Evolutionary conservation across 768 basidiomycete species (phyloP).

Genomic region (Kwoniella pini): DNA sequence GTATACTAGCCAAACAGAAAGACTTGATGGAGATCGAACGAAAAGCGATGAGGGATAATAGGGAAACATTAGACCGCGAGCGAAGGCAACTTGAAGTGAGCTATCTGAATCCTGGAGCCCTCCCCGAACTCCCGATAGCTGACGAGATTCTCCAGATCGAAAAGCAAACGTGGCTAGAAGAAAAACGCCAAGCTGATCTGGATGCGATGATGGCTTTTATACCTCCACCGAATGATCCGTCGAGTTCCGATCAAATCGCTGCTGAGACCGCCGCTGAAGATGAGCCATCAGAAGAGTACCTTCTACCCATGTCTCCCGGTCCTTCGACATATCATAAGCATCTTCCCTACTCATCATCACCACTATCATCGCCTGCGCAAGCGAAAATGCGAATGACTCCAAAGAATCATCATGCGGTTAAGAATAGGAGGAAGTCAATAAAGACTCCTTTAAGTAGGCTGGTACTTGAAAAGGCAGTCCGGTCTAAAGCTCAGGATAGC

Average conservation of each 20-base stretch:
- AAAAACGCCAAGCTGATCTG: constrained; percentile 33
- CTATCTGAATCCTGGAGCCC: no score
- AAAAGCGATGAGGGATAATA: constrained; percentile 25
- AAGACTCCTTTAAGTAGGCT: constrained; percentile 45
- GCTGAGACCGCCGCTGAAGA: background rate
- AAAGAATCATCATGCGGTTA: constrained; percentile 31
- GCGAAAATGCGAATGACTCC: constrained; percentile 27
- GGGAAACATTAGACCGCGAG: constrained; percentile 36
- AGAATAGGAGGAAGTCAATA: constrained; percentile 16
- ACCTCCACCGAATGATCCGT: constrained; percentile 14
- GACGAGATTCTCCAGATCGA: constrained; percentile 30
- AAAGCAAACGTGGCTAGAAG: constrained; percentile 41
- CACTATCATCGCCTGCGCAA: constrained; percentile 30
- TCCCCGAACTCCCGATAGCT: no score
- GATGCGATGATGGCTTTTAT: constrained; percentile 31
- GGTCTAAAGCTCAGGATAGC: constrained; percentile 23
- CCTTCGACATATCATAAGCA: constrained; percentile 10
- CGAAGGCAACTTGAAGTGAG: constrained; percentile 46
- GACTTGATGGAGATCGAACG: constrained; percentile 36
- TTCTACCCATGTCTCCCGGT: constrained; percentile 9
- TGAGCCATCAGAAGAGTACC: background rate
- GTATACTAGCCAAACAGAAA: constrained; percentile 14
- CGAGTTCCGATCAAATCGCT: background rate
- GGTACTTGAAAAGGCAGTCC: constrained; percentile 46
- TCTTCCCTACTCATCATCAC: constrained; percentile 24